Evolutionary conservation across 2,329 filamentous ascomycete species (phyloP).

Genomic region (Microsporum ferrugineum): DNA sequence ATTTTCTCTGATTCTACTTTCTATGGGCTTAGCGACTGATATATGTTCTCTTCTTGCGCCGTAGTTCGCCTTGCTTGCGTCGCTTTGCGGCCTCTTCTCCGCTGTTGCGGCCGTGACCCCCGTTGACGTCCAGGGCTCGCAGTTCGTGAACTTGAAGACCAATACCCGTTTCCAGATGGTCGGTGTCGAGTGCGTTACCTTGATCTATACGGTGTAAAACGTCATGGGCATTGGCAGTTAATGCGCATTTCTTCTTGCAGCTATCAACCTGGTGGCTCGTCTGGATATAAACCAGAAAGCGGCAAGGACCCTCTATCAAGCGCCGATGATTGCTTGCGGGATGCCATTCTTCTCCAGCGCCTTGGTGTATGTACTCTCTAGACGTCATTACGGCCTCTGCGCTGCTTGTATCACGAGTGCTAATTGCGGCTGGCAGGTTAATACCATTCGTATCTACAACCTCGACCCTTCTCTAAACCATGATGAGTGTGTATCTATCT

Average conservation of each 20-base stretch:
- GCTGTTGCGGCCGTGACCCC: constrained; percentile 44
- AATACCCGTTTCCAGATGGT: constrained; percentile 51
- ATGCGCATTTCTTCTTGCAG: constrained; percentile 21
- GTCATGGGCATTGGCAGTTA: not conserved
- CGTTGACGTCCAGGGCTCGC: constrained; percentile 46
- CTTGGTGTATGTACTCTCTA: constrained; percentile 41
- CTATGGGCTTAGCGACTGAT: not conserved
- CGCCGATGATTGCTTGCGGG: constrained; percentile 47
- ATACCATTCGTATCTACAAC: constrained; percentile 56
- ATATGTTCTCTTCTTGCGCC: not conserved
- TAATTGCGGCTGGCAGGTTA: constrained; percentile 31
- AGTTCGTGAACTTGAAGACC: constrained; percentile 50
- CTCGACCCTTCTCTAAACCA: constrained; percentile 49
- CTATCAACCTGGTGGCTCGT: constrained; percentile 53
- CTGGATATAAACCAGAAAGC: constrained; percentile 42
- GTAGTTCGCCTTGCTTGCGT: constrained; percentile 22
- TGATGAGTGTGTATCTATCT: constrained; percentile 51
- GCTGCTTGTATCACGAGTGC: not conserved
- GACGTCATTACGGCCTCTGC: not conserved
- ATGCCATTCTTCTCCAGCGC: constrained; percentile 52
- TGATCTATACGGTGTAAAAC: not conserved
- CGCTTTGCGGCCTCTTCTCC: constrained; percentile 33
- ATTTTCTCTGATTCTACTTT: not conserved
- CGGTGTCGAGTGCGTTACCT: constrained; percentile 44
- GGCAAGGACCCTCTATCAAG: constrained; percentile 47